phyloP scores from a whole-genome alignment of 2,329 filamentous ascomycete species.

The Diplodia corticola region DNA sequence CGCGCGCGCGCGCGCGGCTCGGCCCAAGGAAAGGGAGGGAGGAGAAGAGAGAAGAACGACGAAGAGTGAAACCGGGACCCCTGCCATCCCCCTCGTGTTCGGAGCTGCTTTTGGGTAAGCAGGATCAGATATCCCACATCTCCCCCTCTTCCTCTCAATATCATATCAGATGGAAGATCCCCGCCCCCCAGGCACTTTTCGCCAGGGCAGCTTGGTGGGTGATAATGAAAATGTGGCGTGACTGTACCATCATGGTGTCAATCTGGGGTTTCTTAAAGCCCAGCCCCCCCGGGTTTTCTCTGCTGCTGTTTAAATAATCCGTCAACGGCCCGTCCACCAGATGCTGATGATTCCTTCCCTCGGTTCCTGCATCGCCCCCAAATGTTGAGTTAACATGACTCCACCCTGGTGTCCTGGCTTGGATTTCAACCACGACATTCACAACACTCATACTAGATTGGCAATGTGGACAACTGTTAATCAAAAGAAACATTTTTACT shows the following conservation, averaged over 20 bases:
- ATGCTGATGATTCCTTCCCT: not conserved
- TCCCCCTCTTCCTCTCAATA: not conserved
- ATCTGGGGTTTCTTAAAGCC: not conserved
- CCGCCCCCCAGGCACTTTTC: not conserved
- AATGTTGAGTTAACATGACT: not conserved
- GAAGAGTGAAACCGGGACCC: not conserved
- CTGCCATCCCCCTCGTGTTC: not conserved
- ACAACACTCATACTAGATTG: not conserved
- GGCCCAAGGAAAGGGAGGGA: not conserved
- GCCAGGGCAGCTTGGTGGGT: not conserved
- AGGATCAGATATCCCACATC: constrained; percentile 17
- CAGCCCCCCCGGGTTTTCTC: not conserved
- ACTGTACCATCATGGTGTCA: constrained; percentile 14
- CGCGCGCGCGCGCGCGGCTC: not conserved
- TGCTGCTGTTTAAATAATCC: constrained; percentile 6
- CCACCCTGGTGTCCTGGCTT: not conserved
- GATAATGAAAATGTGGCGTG: constrained; percentile 19
- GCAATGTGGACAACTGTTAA: not conserved
- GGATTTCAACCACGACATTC: not conserved
- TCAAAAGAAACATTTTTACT: constrained; percentile 3
- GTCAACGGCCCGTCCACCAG: not conserved
- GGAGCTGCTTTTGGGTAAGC: not conserved
- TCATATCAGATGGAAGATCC: constrained; percentile 13
- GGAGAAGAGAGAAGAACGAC: not conserved
- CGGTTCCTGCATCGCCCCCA: not conserved